Evolutionary conservation across 345 rosid genomes (phyloP), one percentile per base, ranked within the genome.

Genomic region (Hibiscus tridactylites): DNA sequence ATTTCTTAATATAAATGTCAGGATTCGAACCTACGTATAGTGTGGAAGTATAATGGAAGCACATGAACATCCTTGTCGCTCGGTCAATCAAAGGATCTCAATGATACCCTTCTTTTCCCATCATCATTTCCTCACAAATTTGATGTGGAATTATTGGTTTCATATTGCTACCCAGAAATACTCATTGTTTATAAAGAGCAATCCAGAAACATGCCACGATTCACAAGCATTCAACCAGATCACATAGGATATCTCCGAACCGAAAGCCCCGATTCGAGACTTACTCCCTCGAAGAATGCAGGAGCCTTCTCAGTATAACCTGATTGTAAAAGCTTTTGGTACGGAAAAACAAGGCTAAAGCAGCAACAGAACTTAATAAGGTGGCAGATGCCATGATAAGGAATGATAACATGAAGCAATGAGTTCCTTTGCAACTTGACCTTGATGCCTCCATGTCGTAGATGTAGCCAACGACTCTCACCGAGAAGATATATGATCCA

Each of bases 401-500:
- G 65, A 84, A 87, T 7, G 88, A 82, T 49, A 75, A 68, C 80
- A 78, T 54, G 75, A 87, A 85, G 79, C 86, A 85, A n/a, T 74
- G 80, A 49, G 69, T 71, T 61, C 89, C 88, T 15, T 3, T 31
- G 65, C 89, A 87, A 12, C 56, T 50, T 65, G 46, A 64, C 70
- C 31, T 81, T 74, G 81, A 50, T 28, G 86, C 84, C 73, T 78
- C 84, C 49, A 15, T 71, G 71, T 85, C 91, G 8, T 85, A 87
- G 10, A 84, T 71, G 74, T 78, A 82, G 6, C 89, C 86, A 19
- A 84, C 54, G 71, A 87, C 80, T 68, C 53, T 75, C 39, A 87
- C 83, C 0, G 86, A 85, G 73, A 87, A 85, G 35, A 87, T 53
- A 56, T 81, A 85, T 11, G 91, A 85, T 58, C 91, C 91, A 12